Evolutionary conservation across 2,329 filamentous ascomycete species (phyloP).

Genomic region (Delphinella strobiligena): DNA sequence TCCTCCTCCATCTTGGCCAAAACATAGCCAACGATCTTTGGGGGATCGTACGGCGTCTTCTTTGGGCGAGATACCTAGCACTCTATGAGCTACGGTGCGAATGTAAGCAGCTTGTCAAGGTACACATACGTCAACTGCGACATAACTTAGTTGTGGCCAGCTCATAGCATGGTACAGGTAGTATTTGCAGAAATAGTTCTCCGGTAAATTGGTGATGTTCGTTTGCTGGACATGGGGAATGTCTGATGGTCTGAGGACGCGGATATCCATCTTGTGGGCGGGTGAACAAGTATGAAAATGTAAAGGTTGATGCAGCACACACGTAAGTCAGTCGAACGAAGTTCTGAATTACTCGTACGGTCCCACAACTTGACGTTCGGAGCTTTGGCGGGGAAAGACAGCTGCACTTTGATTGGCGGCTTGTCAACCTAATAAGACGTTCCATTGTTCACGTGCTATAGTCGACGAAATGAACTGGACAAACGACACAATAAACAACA

Average conservation of each 20-base stretch:
- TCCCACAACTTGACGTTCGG: no score
- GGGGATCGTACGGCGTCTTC: constrained; percentile 73
- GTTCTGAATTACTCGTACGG: background rate
- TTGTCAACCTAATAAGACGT: no score
- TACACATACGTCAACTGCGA: constrained; percentile 64
- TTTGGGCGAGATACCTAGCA: constrained; percentile 57
- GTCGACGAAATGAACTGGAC: no score
- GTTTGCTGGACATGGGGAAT: constrained; percentile 91
- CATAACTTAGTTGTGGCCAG: constrained; percentile 94
- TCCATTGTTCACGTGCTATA: no score
- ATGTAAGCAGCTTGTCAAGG: background rate
- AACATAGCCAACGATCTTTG: constrained; percentile 98
- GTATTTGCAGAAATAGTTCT: constrained; percentile 99
- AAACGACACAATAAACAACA: no score
- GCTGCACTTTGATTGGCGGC: no score
- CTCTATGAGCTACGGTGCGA: background rate
- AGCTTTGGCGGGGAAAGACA: no score
- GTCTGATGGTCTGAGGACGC: constrained; percentile 69
- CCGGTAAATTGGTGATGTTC: constrained; percentile 96
- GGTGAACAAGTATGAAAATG: background rate
- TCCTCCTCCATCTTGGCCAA: constrained; percentile 99
- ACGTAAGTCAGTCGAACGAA: background rate
- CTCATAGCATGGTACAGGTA: constrained; percentile 98
- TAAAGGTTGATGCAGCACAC: background rate
- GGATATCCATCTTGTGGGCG: constrained; percentile 67